Percentiles rank a stretch among this genome's conserved stretches.
Evolutionary conservation across 2,329 filamentous ascomycete species (phyloP).

Genomic region (Xylaria sp.): DNA sequence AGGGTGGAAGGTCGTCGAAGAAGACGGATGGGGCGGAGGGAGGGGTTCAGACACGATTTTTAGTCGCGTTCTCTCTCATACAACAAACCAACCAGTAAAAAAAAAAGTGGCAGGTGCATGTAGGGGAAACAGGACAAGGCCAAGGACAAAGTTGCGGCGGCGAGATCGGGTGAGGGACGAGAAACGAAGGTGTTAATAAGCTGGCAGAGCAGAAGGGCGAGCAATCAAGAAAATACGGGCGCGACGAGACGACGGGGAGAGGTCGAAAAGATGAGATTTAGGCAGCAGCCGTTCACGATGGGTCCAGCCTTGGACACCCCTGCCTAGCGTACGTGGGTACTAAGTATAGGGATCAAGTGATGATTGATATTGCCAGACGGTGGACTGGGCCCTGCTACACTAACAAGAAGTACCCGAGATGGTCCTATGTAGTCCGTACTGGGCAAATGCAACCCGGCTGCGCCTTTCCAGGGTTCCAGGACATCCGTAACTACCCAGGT

Average conservation of each 20-base stretch:
- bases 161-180: background rate
- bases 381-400: constrained; percentile 16
- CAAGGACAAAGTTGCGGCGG: background rate
- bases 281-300: constrained; percentile 37
- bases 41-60: background rate
- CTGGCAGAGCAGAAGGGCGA: constrained; percentile 13
- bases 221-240: constrained; percentile 15
- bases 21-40: background rate
- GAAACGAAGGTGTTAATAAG: constrained; percentile 1
- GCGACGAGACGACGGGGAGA: constrained; percentile 19
- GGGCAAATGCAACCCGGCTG: constrained; percentile 31
- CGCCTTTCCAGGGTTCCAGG: constrained; percentile 31
- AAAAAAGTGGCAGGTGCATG: background rate
- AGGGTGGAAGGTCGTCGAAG: background rate
- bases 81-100: background rate
- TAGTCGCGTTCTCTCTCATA: background rate
- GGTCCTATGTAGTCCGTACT: constrained; percentile 36
- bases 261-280: constrained; percentile 36
- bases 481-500: no score
- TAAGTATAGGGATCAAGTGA: constrained; percentile 11
- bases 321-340: constrained; percentile 9
- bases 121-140: background rate
- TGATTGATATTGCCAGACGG: constrained; percentile 12
- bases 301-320: constrained; percentile 26
- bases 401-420: constrained; percentile 27